phyloP scores from a whole-genome alignment of 768 basidiomycete species.

The Lactarius vividus region DNA sequence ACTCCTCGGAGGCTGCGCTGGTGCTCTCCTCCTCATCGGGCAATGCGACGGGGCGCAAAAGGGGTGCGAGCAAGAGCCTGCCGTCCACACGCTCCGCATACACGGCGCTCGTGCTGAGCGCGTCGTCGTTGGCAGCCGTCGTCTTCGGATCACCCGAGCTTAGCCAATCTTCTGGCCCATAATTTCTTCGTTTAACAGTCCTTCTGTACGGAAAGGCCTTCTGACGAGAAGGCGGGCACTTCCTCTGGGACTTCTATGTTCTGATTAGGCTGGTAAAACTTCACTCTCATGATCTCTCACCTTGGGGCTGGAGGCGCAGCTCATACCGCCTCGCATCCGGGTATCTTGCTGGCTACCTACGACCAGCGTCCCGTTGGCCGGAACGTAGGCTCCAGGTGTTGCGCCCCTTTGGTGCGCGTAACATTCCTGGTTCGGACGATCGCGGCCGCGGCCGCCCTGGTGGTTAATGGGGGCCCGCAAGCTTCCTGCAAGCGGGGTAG shows the following conservation, averaged over 20 bases:
- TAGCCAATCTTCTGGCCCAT: neutral
- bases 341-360: neutral
- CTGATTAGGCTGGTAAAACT: neutral
- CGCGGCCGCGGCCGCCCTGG: slow-evolving; percentile 11
- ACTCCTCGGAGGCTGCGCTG: neutral
- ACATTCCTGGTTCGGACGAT: neutral
- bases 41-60: neutral
- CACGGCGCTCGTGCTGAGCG: neutral
- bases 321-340: neutral
- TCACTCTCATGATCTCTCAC: slow-evolving; percentile 1
- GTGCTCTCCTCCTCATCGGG: neutral
- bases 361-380: slow-evolving; percentile 1
- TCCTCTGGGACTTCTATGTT: neutral
- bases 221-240: neutral
- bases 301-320: neutral
- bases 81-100: neutral
- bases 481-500: neutral
- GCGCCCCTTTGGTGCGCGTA: neutral
- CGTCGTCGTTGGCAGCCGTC: neutral
- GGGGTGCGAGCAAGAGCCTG: neutral
- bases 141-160: neutral
- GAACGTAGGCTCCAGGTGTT: neutral
- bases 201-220: neutral
- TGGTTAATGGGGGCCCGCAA: slow-evolving; percentile 14
- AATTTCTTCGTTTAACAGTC: neutral